Conservation (phyloP, 1,284 basidiomycete species). For the Heterobasidion irregulare region DNA sequence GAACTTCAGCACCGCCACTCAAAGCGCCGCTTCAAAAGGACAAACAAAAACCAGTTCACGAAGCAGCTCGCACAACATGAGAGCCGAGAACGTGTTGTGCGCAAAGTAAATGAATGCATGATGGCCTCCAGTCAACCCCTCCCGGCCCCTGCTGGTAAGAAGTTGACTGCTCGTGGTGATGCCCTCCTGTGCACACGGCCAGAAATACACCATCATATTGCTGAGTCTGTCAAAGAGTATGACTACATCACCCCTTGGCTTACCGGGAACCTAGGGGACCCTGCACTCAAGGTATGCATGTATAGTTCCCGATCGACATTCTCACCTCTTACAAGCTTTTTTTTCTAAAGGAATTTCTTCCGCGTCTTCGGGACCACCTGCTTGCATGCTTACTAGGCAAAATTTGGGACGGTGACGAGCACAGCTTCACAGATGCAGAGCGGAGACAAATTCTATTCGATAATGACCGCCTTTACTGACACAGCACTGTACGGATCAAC, state of each 20-base stretch:
- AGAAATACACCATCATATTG: background rate
- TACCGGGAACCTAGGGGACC: background rate
- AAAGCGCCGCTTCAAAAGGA: background rate
- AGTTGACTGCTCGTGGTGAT: background rate
- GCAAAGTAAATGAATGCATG: background rate
- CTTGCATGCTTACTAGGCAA: background rate
- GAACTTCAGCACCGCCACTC: background rate
- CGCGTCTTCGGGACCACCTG: background rate
- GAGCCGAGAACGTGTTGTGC: background rate
- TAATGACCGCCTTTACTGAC: background rate
- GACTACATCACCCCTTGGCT: conserved; percentile 9
- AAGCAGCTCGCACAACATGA: conserved; percentile 3
- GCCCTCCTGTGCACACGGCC: background rate
- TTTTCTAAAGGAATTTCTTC: background rate
- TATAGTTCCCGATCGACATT: no score
- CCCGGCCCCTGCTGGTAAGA: background rate
- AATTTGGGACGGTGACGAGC: background rate
- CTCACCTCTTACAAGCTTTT: no score
- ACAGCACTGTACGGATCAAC: background rate
- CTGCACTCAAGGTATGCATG: background rate
- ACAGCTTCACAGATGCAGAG: background rate
- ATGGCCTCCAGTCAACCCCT: background rate
- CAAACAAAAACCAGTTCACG: background rate
- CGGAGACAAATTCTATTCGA: background rate
- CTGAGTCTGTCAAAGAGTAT: background rate